These are phyloP conservation scores for Perkinsus marinus DNA, from an alignment of 169 alveolate genomes.

Conservation along the genomic window DNA sequence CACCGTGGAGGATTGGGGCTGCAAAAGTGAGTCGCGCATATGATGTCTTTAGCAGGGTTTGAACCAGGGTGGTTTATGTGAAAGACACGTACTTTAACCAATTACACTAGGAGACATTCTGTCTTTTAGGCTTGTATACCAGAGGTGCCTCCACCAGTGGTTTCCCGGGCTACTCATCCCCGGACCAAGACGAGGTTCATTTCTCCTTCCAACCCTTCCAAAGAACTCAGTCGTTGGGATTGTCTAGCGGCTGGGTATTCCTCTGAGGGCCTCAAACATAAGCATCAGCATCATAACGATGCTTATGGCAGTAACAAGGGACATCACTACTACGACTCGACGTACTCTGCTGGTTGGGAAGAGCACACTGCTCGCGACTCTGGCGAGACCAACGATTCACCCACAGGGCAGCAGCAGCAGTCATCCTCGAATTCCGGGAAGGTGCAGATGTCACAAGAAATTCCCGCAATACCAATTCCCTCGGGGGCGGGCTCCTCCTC, in stretches of 20 bases:
- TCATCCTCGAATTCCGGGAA: too few relatives aligned
- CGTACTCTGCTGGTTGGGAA: neutral
- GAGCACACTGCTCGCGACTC: neutral
- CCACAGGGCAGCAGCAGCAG: too few relatives aligned
- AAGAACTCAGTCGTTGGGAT: neutral
- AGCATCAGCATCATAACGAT: neutral
- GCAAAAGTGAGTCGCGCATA: neutral
- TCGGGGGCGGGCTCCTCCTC: neutral
- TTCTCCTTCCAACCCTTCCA: neutral
- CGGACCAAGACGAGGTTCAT: neutral
- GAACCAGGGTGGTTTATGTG: too few relatives aligned
- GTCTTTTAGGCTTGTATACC: neutral
- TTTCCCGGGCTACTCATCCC: neutral
- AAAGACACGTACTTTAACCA: too few relatives aligned
- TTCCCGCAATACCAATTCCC: neutral
- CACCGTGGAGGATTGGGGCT: neutral
- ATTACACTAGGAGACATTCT: neutral
- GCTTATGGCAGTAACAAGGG: neutral
- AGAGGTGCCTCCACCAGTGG: neutral
- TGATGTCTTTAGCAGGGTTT: too few relatives aligned
- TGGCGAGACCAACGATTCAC: too few relatives aligned
- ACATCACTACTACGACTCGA: neutral
- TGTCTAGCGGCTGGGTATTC: neutral
- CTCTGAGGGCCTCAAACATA: neutral
- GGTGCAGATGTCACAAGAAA: neutral